A percentile compares a stretch with the other conserved stretches of the same genome.
These are phyloP conservation scores for Aspergillus candidus DNA, from an alignment of 2,329 filamentous ascomycete species.

Conservation along the genomic window DNA sequence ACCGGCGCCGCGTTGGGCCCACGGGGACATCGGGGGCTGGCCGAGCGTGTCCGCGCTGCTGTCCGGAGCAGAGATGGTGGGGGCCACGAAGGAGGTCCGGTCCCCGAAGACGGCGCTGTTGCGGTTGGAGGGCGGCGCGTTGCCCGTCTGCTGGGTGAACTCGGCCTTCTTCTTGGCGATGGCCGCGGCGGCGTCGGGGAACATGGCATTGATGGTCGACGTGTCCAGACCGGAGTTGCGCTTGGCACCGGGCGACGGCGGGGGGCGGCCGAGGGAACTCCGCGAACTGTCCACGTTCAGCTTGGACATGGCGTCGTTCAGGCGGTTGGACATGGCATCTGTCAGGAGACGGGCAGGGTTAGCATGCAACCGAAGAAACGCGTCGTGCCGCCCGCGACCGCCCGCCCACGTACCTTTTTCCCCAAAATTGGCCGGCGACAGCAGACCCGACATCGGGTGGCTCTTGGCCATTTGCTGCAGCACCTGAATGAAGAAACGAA, in stretches of 20 bases:
- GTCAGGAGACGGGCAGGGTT: conserved; percentile 13
- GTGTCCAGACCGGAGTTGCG: conserved; percentile 91
- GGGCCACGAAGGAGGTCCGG: conserved; percentile 66
- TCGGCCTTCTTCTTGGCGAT: conserved; percentile 98
- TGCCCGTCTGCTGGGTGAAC: conserved; percentile 91
- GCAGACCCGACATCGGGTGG: conserved; percentile 90
- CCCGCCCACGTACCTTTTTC: conserved; percentile 67
- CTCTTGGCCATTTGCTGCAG: conserved; percentile 98
- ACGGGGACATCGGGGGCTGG: conserved; percentile 70
- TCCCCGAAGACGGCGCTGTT: conserved; percentile 80
- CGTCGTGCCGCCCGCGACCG: no score
- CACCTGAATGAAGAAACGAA: conserved; percentile 98
- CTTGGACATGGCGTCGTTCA: conserved; percentile 96
- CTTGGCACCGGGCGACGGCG: conserved; percentile 72
- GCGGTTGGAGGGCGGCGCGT: conserved; percentile 81
- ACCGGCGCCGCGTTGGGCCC: conserved; percentile 53
- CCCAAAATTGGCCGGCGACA: conserved; percentile 86
- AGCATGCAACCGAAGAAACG: background rate
- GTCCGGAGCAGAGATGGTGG: conserved; percentile 67
- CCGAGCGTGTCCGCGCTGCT: conserved; percentile 53
- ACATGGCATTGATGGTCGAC: conserved; percentile 96
- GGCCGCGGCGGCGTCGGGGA: conserved; percentile 95
- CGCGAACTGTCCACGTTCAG: conserved; percentile 80
- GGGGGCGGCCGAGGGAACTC: conserved; percentile 77
- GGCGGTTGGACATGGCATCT: conserved; percentile 96